Conservation (phyloP, 2,329 filamentous ascomycete genomes). For the Taxawa tesnikishii region DNA sequence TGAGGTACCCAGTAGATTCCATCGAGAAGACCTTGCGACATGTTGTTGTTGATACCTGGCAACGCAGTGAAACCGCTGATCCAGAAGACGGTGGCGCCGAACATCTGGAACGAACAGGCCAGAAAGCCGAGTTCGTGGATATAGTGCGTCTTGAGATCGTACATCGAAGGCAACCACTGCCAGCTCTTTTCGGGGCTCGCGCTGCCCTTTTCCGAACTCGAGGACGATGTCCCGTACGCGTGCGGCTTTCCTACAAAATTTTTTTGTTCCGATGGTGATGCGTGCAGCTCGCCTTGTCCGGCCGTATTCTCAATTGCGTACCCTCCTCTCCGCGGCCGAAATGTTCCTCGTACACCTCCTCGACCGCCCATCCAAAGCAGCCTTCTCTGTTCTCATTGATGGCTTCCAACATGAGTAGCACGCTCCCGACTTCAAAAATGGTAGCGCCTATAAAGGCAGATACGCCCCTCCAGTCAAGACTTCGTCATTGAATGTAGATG, state of each 20-base stretch:
- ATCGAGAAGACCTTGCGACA: slow-evolving; percentile 36
- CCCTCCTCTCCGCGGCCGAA: slow-evolving; percentile 2
- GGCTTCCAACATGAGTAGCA: slow-evolving; percentile 53
- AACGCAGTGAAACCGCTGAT: slow-evolving; percentile 49
- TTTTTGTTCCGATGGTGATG: slow-evolving; percentile 24
- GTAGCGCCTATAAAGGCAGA: slow-evolving; percentile 56
- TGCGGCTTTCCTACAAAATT: slow-evolving; percentile 16
- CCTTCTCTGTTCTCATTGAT: slow-evolving; percentile 53
- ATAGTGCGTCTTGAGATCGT: slow-evolving; percentile 48
- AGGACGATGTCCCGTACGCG: background rate
- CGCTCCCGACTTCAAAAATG: slow-evolving; percentile 51
- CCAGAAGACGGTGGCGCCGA: slow-evolving; percentile 52
- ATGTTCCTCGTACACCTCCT: slow-evolving; percentile 21
- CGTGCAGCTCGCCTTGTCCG: slow-evolving; percentile 13
- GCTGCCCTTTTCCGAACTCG: too few species aligned
- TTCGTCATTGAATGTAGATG: slow-evolving; percentile 43
- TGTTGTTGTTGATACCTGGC: slow-evolving; percentile 40
- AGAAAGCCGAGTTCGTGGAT: slow-evolving; percentile 51
- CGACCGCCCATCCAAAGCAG: slow-evolving; percentile 59
- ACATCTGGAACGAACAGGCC: slow-evolving; percentile 43
- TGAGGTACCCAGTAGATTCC: slow-evolving; percentile 52
- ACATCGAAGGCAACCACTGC: slow-evolving; percentile 47
- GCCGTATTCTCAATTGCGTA: slow-evolving; percentile 1
- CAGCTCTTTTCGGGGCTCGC: slow-evolving; percentile 23
- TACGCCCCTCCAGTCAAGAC: slow-evolving; percentile 44